Conservation (phyloP, 2,329 filamentous ascomycete genomes). For the Fusarium sp. region DNA sequence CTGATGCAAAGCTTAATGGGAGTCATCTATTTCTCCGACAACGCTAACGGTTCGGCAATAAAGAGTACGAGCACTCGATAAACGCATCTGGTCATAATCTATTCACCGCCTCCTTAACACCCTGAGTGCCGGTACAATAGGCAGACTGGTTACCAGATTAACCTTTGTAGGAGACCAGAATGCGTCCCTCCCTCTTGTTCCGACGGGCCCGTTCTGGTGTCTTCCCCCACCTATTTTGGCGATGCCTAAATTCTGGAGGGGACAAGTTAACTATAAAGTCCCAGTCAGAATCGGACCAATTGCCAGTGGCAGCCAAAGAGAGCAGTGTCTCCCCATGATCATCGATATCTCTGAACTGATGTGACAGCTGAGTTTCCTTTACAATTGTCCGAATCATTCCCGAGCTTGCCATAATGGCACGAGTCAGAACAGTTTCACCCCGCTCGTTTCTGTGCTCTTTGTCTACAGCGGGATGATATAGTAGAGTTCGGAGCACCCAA, state of each 20-base stretch:
- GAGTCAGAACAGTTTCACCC: background rate
- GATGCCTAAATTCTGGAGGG: background rate
- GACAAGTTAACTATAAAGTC: background rate
- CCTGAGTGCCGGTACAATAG: too few relatives aligned
- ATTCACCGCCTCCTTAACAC: too few relatives aligned
- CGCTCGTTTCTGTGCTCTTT: background rate
- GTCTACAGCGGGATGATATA: accelerated
- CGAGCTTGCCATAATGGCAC: accelerated
- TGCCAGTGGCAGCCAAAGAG: accelerated
- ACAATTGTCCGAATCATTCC: background rate
- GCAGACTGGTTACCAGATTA: too few relatives aligned
- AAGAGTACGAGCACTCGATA: too few relatives aligned
- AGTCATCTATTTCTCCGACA: too few relatives aligned
- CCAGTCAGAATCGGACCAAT: background rate
- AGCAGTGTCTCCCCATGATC: background rate
- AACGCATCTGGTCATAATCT: too few relatives aligned
- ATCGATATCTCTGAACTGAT: background rate
- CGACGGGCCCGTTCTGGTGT: background rate
- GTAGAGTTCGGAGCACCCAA: background rate
- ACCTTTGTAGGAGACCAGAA: too few relatives aligned
- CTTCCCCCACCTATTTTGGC: too few relatives aligned
- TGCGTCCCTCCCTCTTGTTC: too few relatives aligned
- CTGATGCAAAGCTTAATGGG: too few relatives aligned
- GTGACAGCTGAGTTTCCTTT: accelerated
- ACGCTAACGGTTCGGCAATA: too few relatives aligned